Evolutionary conservation across 306 rosid genomes (phyloP), one percentile per base, ranked within the genome.

Genomic region (Fragaria vesca): DNA sequence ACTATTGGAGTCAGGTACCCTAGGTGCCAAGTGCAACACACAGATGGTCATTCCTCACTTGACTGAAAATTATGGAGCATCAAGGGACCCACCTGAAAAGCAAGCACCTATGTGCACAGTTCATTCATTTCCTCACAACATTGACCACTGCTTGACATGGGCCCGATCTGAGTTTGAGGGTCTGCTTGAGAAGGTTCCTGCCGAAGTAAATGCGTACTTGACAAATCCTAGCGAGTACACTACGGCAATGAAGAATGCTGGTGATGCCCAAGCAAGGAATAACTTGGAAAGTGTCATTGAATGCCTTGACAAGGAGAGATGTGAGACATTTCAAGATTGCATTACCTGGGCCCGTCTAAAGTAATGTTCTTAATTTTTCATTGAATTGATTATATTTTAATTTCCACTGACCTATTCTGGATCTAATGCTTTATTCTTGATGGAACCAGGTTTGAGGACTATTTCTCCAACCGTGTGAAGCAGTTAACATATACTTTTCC

Each of bases 41-140:
- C 81, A 78, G 63, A 78, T 78, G 81, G 81, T 78, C 52, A 60
- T 78, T 71, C 81, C 81, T 78, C 76, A 78, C 81, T 30, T 78
- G 61, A 78, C 76, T 21, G 76, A 78, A 58, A 78, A 78, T 61
- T 78, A 78, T 60, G 81, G 81, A 42, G 76, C 81, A 4, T 78
- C 81, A 15, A 58, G 76, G 16, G 81, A 78, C 70, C 76, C 76
- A 47, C 81, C 81, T 20, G 76, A 78, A 60, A 78, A 78, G 70
- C 81, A 78, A 78, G 81, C 81, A 45, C 81, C 81, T 30, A 70
- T 78, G 81, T 78, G 76, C 65, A 78, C 81, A 1, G 81, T 78
- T n/a, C 81, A 78, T 58, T 78, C 81, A 12, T 78, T 78, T 67
- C 81, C 81, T 69, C 81, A 78, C 61, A 78, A 78, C 42, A 78